Conservation (phyloP, 2,329 filamentous ascomycete species). For the Neofusicoccum sp. region DNA sequence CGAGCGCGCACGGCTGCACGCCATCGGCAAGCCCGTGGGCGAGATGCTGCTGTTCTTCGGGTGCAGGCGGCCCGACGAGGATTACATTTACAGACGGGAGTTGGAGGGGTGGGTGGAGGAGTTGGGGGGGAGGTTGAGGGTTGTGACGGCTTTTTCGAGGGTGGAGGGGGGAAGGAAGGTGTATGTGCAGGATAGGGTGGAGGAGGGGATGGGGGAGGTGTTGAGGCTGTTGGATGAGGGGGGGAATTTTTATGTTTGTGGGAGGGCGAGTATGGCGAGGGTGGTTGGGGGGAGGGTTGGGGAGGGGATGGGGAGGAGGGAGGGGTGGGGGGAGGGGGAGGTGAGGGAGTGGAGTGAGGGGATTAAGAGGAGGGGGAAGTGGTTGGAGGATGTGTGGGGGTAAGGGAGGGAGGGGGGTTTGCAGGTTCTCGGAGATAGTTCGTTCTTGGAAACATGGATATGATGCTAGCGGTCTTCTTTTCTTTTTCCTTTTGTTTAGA, state of each 20-base stretch:
- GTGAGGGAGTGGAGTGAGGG: slow-evolving; percentile 48
- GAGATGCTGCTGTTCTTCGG: slow-evolving; percentile 65
- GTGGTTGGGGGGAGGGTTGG: slow-evolving; percentile 44
- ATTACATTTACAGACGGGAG: slow-evolving; percentile 61
- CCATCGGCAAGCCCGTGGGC: slow-evolving; percentile 53
- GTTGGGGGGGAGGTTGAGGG: slow-evolving; percentile 61
- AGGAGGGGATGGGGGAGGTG: slow-evolving; percentile 46
- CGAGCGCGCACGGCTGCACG: slow-evolving; percentile 40
- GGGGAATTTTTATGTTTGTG: slow-evolving; percentile 64
- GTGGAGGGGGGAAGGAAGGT: slow-evolving; percentile 46
- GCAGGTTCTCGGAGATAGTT: too few relatives aligned
- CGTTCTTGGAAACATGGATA: too few relatives aligned
- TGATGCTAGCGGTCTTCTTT: too few relatives aligned
- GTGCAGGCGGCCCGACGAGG: slow-evolving; percentile 54
- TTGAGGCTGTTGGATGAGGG: slow-evolving; percentile 47
- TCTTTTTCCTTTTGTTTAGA: too few relatives aligned
- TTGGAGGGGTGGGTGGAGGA: slow-evolving; percentile 58
- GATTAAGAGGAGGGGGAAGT: slow-evolving; percentile 51
- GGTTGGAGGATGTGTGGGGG: slow-evolving; percentile 56
- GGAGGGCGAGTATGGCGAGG: slow-evolving; percentile 50
- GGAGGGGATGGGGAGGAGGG: slow-evolving; percentile 34
- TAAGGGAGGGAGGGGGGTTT: too few relatives aligned
- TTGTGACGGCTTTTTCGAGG: slow-evolving; percentile 56
- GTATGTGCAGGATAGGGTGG: slow-evolving; percentile 55
- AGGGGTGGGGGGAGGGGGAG: slow-evolving; percentile 41